Evolutionary conservation across 768 basidiomycete genomes (phyloP), one percentile per base, ranked within the genome.

Genomic region (Boletus vermiculosoides): DNA sequence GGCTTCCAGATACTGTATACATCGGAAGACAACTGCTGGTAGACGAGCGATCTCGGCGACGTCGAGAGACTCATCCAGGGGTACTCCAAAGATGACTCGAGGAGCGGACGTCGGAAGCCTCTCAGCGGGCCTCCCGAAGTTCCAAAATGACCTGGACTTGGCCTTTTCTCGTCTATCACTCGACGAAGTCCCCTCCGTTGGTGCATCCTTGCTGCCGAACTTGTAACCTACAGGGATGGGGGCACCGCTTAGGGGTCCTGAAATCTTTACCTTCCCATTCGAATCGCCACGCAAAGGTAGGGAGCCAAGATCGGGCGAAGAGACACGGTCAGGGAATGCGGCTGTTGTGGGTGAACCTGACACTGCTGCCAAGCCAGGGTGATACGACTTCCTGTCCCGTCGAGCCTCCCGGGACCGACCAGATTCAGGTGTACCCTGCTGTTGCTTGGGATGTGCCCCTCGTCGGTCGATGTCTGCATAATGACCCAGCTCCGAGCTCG

Each of bases 1-100:
- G 20, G 85, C 83, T 76, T 98, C 93, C 54, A 99, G 78, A 74
- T 96, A 99, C 68, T 97, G 88, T 62, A 99, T 95, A 62, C 88
- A 90, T 52, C 97, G 85, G 78, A 95, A 99, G 34, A 97, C 88
- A 63, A 98, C 89, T 8, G 96, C 92, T 4, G 97, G 97, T 22
- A 99, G 78, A 64, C 88, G 87, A 51, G 88, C 94, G 54, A 98
- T 92, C 67, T 92, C 83, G 18, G 92, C 88, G 25, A 98, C 84
- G 1, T 92, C 88, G 33, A 99, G 80, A 1, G 94, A 87, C 56
- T 98, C 94, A 56, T 90, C 84, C 42, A 99, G 72, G 8, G 90
- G 78, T 13, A 98, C 88, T 28, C 90, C 94, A 69, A 98, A 98
- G 28, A 99, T 92, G 1, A 87, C 86, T 55, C 90, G 80, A 54